These are phyloP conservation scores for Eucommia ulmoides DNA, from an alignment of 257 asterid genomes.

Conservation along the genomic window DNA sequence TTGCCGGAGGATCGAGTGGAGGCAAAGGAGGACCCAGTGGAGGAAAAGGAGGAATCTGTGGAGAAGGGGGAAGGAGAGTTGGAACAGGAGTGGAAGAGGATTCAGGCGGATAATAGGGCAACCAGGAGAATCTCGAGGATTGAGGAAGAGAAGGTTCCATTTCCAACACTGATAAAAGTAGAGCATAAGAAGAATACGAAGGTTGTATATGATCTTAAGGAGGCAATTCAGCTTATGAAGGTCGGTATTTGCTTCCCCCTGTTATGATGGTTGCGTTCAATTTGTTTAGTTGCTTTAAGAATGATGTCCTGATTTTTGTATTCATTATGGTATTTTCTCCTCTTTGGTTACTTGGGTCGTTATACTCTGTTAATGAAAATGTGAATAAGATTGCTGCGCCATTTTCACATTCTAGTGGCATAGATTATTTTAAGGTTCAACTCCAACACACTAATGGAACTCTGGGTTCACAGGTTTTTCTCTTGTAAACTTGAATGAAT, in stretches of 20 bases:
- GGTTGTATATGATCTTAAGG: constrained; percentile 73
- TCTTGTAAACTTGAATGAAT: no score
- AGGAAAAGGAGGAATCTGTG: constrained; percentile 4
- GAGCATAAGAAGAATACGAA: constrained; percentile 51
- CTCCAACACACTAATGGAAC: no score
- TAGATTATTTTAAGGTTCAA: no score
- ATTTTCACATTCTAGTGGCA: no score
- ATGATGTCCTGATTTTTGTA: not conserved
- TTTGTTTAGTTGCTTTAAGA: not conserved
- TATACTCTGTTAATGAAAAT: no score
- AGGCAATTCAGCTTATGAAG: constrained; percentile 74
- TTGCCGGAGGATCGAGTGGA: constrained; percentile 60
- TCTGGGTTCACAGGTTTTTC: no score
- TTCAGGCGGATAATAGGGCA: constrained; percentile 21
- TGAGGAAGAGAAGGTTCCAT: constrained; percentile 53
- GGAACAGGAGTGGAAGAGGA: constrained; percentile 53
- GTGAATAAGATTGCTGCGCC: no score
- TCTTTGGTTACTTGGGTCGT: no score
- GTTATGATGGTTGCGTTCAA: not conserved
- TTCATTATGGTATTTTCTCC: not conserved
- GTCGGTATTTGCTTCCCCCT: constrained; percentile 30
- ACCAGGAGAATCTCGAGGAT: constrained; percentile 27
- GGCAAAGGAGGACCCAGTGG: constrained; percentile 22
- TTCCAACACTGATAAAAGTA: constrained; percentile 51
- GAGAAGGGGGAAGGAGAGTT: constrained; percentile 24